Evolutionary conservation across 148 eudicot genomes (phyloP).

Genomic region (Cornus suecica): DNA sequence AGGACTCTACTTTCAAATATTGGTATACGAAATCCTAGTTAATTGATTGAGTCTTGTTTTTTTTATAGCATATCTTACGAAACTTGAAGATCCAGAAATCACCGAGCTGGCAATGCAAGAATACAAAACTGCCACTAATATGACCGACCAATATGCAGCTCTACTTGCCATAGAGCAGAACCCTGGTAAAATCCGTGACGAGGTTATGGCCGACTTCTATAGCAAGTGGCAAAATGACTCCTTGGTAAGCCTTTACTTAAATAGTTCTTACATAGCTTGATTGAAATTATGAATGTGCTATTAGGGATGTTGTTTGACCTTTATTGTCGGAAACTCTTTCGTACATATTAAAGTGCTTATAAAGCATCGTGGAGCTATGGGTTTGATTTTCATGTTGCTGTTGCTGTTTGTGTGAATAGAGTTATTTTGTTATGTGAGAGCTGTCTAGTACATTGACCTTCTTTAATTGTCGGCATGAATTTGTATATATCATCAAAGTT

Average conservation of each 20-base stretch:
- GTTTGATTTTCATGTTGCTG: neutral
- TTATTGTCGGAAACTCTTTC: too few relatives aligned
- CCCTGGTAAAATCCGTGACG: conserved; percentile 70
- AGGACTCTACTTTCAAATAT: neutral
- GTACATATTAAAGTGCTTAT: neutral
- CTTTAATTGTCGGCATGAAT: too few relatives aligned
- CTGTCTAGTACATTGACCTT: too few relatives aligned
- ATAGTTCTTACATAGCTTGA: neutral
- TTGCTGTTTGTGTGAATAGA: too few relatives aligned
- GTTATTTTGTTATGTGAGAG: too few relatives aligned
- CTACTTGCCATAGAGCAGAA: conserved; percentile 77
- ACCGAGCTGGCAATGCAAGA: conserved; percentile 77
- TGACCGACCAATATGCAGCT: conserved; percentile 94
- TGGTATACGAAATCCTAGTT: neutral
- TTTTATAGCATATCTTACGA: conserved; percentile 71
- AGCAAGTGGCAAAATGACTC: conserved; percentile 84
- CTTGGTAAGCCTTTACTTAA: conserved; percentile 44
- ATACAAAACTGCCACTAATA: conserved; percentile 79
- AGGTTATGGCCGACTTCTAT: conserved; percentile 84
- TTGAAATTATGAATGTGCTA: too few relatives aligned
- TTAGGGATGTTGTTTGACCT: too few relatives aligned
- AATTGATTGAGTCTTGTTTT: conserved; percentile 1
- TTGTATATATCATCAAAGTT: too few relatives aligned
- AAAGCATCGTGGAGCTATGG: neutral
- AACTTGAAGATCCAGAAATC: conserved; percentile 59